Evolutionary conservation across 148 eudicot genomes (phyloP), one percentile per base, ranked within the genome.

Genomic region (Rhododendron henanense): DNA sequence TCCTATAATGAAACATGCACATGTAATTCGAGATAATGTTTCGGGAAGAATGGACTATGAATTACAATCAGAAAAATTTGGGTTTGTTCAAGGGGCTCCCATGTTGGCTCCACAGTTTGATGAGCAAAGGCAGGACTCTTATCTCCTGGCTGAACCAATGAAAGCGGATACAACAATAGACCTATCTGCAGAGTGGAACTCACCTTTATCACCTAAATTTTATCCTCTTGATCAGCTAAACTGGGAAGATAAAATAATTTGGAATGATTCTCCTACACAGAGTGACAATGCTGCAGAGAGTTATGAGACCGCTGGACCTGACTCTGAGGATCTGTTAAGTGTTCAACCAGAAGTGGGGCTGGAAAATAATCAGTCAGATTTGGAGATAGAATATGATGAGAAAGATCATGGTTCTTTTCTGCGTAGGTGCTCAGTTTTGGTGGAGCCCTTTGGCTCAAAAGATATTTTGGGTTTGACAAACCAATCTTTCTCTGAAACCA

Each of bases 171-270:
- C 67, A 3, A 67, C 86, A 23, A 47, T 88, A 83, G 89, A 90
- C 85, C 77, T 88, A 51, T 89, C 88, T 89, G 71, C 84, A 5
- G 92, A 92, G 50, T 85, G 89, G 90, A 85, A 86, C 82, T 83
- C 93, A 16, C 80, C 87, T 63, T 78, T 88, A 44, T 88, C 93
- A 35, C 89, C 89, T 78, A 89, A 91, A 79, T 92, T 92, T 85
- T 90, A 91, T 87, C 92, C 94, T 83, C 94, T 97, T 88, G 98
- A 97, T 89, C 98, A 95, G 89, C 92, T 92, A 82, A 94, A 94
- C 87, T 97, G 99, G 99, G 99, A 97, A 90, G 93, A 94, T 55
- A 82, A 86, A 87, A 97, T 97, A 85, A 90, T 97, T 57, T 97
- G 98, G 98, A 94, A 94, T 35, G 89, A 89, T 83, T 93, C 98